Base-by-base conservation (phyloP, 371 early-diverging fungal species). In the Capillidium rhysosporum region DNA sequence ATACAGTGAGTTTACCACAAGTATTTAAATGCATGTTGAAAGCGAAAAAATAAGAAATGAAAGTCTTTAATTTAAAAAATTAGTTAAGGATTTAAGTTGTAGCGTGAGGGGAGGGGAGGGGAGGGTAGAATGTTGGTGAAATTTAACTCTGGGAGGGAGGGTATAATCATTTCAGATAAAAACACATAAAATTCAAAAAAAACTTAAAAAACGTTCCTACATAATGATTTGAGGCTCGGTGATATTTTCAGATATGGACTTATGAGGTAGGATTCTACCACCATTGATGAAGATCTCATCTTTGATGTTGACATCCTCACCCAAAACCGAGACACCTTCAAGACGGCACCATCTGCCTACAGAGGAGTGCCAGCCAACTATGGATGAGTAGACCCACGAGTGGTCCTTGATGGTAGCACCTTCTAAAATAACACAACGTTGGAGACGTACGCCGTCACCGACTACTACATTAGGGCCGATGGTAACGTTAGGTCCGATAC, bases 311-410 rank as follows among this genome's bases (percentile, higher is more conserved):
- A 94, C 95, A 66, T 94, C 93, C 54, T 94, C 94, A 44, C 95
- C 95, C 57, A 92, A 67, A 10, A 94, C 95, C 2, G 89, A 82
- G 31, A 81, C 84, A 16, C 90, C 90, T 64, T 94, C 95, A 57
- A 92, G 66, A 29, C 94, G 80, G 12, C 89, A 73, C 96, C 93
- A 94, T 54, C 82, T 76, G 4, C 94, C 96, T 20, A 96, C 74
- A 24, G 81, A 82, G 34, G 89, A 89, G 68, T 90, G 80, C 96
- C 96, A 97, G 53, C 99, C 99, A 31, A 99, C 76, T 59, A 99
- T 96, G 46, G 85, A 78, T 61, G 80, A 81, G 57, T 81, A 74
- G 49, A 99, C 75, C 82, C 89, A 88, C 10, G 91, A 84, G 63
- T 82, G 77, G 65, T 92, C 87, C 66, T 84, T 88, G 61, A 99